Conservation (phyloP, 164 flowering plant genomes). For the Vitis amurensis region DNA sequence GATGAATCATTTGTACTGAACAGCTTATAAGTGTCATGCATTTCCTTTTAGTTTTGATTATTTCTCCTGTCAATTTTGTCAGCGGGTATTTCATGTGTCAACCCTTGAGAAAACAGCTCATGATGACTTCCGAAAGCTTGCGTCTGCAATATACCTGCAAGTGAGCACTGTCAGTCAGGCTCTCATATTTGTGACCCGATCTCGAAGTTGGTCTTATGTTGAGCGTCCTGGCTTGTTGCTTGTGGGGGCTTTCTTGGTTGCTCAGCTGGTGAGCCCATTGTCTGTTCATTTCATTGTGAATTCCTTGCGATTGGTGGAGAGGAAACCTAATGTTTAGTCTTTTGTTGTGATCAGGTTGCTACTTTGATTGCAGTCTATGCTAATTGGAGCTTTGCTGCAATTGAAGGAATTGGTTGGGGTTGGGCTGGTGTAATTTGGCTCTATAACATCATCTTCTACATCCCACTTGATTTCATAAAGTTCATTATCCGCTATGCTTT, state of each 20-base stretch:
- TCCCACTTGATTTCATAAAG: conserved; percentile 80
- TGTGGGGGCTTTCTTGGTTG: conserved; percentile 62
- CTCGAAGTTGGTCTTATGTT: conserved; percentile 77
- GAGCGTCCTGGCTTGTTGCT: conserved; percentile 83
- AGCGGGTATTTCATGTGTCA: conserved; percentile 60
- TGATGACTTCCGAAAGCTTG: conserved; percentile 59
- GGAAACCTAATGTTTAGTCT: background rate
- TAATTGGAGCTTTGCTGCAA: conserved; percentile 74
- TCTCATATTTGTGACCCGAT: conserved; percentile 82
- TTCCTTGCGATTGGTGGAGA: background rate
- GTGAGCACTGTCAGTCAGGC: conserved; percentile 94
- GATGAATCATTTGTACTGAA: too few relatives aligned
- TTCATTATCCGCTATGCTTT: conserved; percentile 68
- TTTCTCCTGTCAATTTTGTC: conserved; percentile 13
- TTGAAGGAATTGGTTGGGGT: conserved; percentile 94
- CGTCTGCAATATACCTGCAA: conserved; percentile 88
- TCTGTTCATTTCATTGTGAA: background rate
- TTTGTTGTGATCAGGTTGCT: conserved; percentile 52
- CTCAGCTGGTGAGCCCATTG: conserved; percentile 65
- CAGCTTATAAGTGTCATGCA: background rate
- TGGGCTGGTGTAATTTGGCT: conserved; percentile 97
- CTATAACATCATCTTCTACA: conserved; percentile 64
- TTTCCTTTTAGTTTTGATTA: background rate
- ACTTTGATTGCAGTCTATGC: conserved; percentile 87
- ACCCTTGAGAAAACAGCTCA: conserved; percentile 57